These are phyloP conservation scores for Taphrina betulina DNA, from an alignment of 1,139 yeast genomes.

Conservation along the genomic window DNA sequence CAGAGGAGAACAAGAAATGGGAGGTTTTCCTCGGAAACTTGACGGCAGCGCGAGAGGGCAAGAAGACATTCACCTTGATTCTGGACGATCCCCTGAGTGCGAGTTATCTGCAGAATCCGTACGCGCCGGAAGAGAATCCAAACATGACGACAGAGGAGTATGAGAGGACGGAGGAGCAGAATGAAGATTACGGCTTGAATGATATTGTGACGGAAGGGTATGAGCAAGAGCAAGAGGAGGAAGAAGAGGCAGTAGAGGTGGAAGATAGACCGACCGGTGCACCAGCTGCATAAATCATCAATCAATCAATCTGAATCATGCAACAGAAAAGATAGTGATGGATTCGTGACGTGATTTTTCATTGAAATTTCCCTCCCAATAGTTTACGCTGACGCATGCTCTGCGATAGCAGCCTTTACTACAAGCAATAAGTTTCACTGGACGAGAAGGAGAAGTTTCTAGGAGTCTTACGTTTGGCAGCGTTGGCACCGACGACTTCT, in stretches of 20 bases:
- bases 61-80: slow-evolving; percentile 73
- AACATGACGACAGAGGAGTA: slow-evolving; percentile 87
- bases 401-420: slow-evolving; percentile 24
- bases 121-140: slow-evolving; percentile 97
- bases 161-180: slow-evolving; percentile 54
- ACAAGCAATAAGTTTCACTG: neutral
- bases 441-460: slow-evolving; percentile 42
- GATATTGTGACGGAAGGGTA: slow-evolving; percentile 58
- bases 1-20: slow-evolving; percentile 76
- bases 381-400: slow-evolving; percentile 9
- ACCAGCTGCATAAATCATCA: slow-evolving; percentile 30
- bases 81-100: slow-evolving; percentile 96
- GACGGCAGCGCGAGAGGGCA: slow-evolving; percentile 80
- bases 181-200: slow-evolving; percentile 85
- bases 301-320: too few species aligned
- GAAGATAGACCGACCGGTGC: slow-evolving; percentile 21
- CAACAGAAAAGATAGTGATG: too few species aligned
- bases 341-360: too few species aligned
- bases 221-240: slow-evolving; percentile 34
- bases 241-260: slow-evolving; percentile 7
- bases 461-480: slow-evolving; percentile 72
- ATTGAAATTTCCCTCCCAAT: too few species aligned
- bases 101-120: slow-evolving; percentile 92
- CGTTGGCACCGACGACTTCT: slow-evolving; percentile 80
- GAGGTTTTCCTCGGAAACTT: slow-evolving; percentile 68